phyloP scores from a whole-genome alignment of 73 alveolate species.

The Paramecium sexaurelia region DNA sequence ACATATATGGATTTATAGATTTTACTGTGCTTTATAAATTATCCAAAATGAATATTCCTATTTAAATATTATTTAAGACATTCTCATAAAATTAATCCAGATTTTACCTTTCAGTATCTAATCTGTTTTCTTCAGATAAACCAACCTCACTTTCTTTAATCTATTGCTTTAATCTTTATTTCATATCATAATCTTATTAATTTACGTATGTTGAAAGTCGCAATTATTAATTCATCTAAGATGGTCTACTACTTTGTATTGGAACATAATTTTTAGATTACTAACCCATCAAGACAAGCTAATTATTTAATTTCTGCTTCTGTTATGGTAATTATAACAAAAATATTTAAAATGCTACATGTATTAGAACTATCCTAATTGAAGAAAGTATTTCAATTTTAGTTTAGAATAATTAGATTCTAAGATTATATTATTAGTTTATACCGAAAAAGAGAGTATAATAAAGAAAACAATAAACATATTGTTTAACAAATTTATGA shows the following conservation, averaged over 20 bases:
- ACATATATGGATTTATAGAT: not conserved
- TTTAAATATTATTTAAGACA: not conserved
- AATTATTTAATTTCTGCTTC: not conserved
- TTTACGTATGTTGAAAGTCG: not conserved
- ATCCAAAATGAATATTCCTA: not conserved
- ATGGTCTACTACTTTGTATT: not conserved
- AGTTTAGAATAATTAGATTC: not conserved
- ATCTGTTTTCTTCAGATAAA: not conserved
- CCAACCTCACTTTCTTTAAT: not conserved
- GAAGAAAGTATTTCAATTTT: not conserved
- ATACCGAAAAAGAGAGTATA: not conserved
- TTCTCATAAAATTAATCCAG: not conserved
- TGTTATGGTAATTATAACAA: not conserved
- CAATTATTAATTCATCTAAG: not conserved
- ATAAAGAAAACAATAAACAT: not conserved
- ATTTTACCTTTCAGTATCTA: not conserved
- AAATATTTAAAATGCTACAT: not conserved
- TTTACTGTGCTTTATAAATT: not conserved
- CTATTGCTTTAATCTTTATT: not conserved
- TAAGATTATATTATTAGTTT: not conserved
- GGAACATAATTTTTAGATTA: not conserved
- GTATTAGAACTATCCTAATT: not conserved
- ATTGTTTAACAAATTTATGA: not conserved
- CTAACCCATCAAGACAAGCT: not conserved
- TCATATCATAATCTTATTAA: not conserved